Evolutionary conservation across 495 filamentous ascomycete genomes (phyloP).

Genomic region (Stereocaulon alpinum): DNA sequence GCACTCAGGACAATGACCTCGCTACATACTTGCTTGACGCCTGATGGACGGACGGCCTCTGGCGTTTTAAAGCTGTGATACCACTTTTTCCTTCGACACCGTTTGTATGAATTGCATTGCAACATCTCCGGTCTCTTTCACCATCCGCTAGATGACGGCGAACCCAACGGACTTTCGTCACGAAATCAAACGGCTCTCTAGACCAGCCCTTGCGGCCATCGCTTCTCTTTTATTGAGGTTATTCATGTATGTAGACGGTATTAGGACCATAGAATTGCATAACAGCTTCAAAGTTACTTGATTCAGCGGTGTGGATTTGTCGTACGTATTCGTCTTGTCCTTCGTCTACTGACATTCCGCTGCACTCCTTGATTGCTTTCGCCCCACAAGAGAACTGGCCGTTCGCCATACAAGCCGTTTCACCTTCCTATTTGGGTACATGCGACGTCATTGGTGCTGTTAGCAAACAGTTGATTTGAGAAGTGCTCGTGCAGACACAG

Average conservation of each 20-base stretch:
- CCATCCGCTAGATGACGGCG: background rate
- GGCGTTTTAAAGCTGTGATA: background rate
- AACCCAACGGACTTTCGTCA: background rate
- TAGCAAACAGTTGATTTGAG: background rate
- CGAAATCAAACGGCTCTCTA: background rate
- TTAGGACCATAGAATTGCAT: slow-evolving; percentile 12
- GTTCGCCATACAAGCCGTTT: background rate
- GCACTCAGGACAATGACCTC: background rate
- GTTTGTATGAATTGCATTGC: slow-evolving; percentile 3
- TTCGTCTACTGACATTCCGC: background rate
- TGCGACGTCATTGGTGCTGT: background rate
- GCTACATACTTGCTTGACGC: background rate
- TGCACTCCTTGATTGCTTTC: background rate
- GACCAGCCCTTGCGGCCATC: background rate
- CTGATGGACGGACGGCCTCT: background rate
- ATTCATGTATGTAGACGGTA: slow-evolving; percentile 12
- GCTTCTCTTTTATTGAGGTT: slow-evolving; percentile 7
- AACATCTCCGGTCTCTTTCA: background rate
- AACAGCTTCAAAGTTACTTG: background rate
- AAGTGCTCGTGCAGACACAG: background rate
- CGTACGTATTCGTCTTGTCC: background rate
- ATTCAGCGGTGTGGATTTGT: background rate
- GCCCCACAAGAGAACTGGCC: background rate
- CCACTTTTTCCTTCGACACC: background rate
- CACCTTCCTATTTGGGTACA: background rate